These are phyloP conservation scores for Capsicum pubescens DNA, from an alignment of 257 asterid genomes.

Conservation along the genomic window DNA sequence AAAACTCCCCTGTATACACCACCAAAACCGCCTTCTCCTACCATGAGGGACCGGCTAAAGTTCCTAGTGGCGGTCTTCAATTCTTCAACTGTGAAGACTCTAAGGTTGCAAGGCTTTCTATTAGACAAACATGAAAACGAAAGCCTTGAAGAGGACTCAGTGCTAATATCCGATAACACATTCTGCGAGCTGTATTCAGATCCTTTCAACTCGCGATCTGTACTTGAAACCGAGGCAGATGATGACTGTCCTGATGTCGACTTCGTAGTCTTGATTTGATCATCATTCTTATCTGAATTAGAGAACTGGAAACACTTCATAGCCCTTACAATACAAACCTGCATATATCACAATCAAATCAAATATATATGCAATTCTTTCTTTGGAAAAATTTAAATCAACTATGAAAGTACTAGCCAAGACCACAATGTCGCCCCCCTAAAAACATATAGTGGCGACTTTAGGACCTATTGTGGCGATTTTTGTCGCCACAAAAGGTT, in stretches of 20 bases:
- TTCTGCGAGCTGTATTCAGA: slow-evolving; percentile 60
- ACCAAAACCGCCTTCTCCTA: slow-evolving; percentile 94
- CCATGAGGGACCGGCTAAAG: slow-evolving; percentile 79
- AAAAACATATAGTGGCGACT: background rate
- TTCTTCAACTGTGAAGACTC: slow-evolving; percentile 64
- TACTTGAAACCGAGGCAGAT: slow-evolving; percentile 47
- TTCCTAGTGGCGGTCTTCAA: slow-evolving; percentile 71
- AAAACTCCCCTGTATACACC: slow-evolving; percentile 71
- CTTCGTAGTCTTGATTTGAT: slow-evolving; percentile 52
- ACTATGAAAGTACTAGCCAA: background rate
- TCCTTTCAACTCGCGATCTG: slow-evolving; percentile 57
- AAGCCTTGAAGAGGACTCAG: slow-evolving; percentile 61
- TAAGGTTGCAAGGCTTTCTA: slow-evolving; percentile 53
- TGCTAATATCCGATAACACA: slow-evolving; percentile 71
- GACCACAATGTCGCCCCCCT: background rate
- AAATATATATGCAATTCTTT: background rate
- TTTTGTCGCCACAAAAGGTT: no score
- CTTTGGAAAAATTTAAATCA: background rate
- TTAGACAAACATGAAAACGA: slow-evolving; percentile 59
- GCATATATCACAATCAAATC: background rate
- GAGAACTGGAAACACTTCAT: slow-evolving; percentile 74
- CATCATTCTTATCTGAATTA: slow-evolving; percentile 44
- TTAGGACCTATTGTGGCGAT: background rate
- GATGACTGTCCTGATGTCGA: slow-evolving; percentile 52
- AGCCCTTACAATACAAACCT: background rate